Percentiles rank a stretch among this genome's conserved stretches.
Evolutionary conservation across 768 basidiomycete species (phyloP).

Genomic region (Fomitopsis pulvina): DNA sequence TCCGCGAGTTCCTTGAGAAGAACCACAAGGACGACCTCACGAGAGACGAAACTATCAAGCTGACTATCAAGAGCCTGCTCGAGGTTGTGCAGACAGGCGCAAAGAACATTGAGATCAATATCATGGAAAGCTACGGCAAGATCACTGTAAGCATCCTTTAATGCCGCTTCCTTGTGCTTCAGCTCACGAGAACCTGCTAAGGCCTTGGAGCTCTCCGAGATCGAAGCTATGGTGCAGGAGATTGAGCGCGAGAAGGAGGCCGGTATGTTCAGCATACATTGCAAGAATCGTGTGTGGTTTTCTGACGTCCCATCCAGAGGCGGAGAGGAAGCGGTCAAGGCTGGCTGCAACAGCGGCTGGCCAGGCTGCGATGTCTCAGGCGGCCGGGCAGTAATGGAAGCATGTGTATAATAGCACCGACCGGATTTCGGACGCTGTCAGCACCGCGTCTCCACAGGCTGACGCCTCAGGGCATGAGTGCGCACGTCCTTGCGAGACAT

Average conservation of each 20-base stretch:
- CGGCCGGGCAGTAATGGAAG: conserved; percentile 34
- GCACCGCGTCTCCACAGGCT: no score
- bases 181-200: conserved; percentile 26
- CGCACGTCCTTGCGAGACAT: no score
- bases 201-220: conserved; percentile 83
- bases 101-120: conserved; percentile 98
- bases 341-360: conserved; percentile 88
- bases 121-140: conserved; percentile 94
- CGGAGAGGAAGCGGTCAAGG: conserved; percentile 87
- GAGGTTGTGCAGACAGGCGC: conserved; percentile 99
- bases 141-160: conserved; percentile 63
- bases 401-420: not conserved
- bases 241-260: conserved; percentile 98
- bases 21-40: conserved; percentile 90
- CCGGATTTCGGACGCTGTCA: not conserved
- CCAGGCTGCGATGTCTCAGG: conserved; percentile 79
- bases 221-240: conserved; percentile 85
- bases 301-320: conserved; percentile 49
- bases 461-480: no score
- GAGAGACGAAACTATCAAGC: conserved; percentile 86
- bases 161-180: not conserved
- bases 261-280: conserved; percentile 38
- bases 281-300: not conserved
- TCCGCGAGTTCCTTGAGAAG: conserved; percentile 97
- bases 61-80: conserved; percentile 90